Percentiles rank a stretch among this genome's conserved stretches.
These are phyloP conservation scores for Lachancea dasiensis DNA, from an alignment of 805 yeast species.

Conservation along the genomic window DNA sequence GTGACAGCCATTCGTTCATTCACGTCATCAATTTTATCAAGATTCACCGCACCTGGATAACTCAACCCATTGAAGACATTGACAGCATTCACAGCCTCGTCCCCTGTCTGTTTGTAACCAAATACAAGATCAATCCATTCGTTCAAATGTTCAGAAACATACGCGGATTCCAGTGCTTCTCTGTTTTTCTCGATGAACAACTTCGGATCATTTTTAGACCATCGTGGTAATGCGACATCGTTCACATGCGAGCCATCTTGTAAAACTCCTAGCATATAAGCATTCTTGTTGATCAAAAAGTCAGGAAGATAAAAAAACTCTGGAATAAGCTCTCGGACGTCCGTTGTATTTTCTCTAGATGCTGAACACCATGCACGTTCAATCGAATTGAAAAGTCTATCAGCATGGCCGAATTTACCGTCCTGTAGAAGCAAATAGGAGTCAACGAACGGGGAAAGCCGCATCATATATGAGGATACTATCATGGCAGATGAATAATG, in stretches of 20 bases:
- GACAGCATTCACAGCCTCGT: slow-evolving; percentile 54
- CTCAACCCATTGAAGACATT: slow-evolving; percentile 83
- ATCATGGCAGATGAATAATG: slow-evolving; percentile 94
- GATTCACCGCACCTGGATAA: slow-evolving; percentile 75
- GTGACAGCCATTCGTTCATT: slow-evolving; percentile 69
- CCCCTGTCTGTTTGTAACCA: slow-evolving; percentile 75
- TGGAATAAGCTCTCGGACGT: slow-evolving; percentile 81
- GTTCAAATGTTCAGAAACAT: slow-evolving; percentile 69
- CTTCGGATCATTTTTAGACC: slow-evolving; percentile 78
- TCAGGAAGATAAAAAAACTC: slow-evolving; percentile 83
- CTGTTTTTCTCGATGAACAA: slow-evolving; percentile 69
- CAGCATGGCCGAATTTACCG: slow-evolving; percentile 86
- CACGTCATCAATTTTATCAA: slow-evolving; percentile 68
- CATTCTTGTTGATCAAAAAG: slow-evolving; percentile 58
- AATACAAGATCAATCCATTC: slow-evolving; percentile 83
- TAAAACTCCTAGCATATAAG: slow-evolving; percentile 61
- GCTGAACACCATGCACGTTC: slow-evolving; percentile 80
- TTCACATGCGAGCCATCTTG: slow-evolving; percentile 54
- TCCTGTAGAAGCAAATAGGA: slow-evolving; percentile 77
- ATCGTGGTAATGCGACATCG: slow-evolving; percentile 69
- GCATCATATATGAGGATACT: slow-evolving; percentile 70
- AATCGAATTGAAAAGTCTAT: slow-evolving; percentile 67
- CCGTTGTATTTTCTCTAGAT: slow-evolving; percentile 73
- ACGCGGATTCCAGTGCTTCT: slow-evolving; percentile 77
- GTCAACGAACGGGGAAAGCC: slow-evolving; percentile 75